Evolutionary conservation across 345 rosid species (phyloP), one percentile per base, ranked within the genome.

Genomic region (Citrus reticulata): DNA sequence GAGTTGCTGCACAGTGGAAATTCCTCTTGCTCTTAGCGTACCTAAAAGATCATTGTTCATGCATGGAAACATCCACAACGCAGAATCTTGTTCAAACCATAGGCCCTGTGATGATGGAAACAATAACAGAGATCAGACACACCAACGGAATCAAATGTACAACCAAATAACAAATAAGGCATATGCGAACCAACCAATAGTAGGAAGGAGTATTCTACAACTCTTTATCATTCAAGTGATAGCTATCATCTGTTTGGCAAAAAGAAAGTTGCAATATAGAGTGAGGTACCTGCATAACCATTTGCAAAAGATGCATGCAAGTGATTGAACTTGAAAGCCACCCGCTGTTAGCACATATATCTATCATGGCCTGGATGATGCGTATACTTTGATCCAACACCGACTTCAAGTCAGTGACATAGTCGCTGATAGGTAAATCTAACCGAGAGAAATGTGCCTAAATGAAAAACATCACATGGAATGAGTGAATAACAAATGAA

Each of bases 331-430:
- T 91, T 63, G 91, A 82, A 83, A 95, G 97, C 99, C 99, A 95
- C 83, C 99, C 99, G 73, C 99, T 95, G 80, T 95, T 95, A 37
- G 97, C 98, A 72, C 99, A 95, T 75, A 93, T 90, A 84, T 95
- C 99, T 85, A 95, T 93, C 98, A 92, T 95, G 74, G 99, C 98
- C 81, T 95, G 99, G 81, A 93, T 90, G 85, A 95, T 91, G 70
- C 99, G 98, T 77, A 95, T 95, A 83, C 98, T 95, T 84, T 95
- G 99, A 86, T 95, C 99, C 86, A 95, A 82, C 57, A 95, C 98
- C 32, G 97, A 95, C 88, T 95, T 95, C 80, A 95, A 85, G 90
- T 95, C 98, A 4, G 98, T 95, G 81, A 88, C 85, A 75, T 95
- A 95, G 84, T 93, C 99, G 82, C 93, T 95, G 83, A 95, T 88